Conservation (phyloP, 2,329 filamentous ascomycete genomes). For the Cladosporium sp. region DNA sequence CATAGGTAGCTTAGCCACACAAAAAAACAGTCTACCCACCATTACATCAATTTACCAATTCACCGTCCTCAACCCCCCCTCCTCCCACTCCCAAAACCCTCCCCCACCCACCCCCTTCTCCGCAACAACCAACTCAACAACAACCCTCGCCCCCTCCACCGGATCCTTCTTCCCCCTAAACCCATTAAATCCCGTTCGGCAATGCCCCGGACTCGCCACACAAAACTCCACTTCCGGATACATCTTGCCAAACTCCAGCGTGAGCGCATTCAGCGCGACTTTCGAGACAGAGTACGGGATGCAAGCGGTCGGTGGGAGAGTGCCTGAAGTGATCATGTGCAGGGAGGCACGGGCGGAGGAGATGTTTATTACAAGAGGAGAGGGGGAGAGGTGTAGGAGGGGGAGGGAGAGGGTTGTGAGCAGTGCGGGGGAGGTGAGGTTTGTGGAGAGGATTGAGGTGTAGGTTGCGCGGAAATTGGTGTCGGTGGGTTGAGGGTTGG, state of each 20-base stretch:
- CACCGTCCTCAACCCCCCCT: conserved; percentile 20
- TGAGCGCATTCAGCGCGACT: conserved; percentile 29
- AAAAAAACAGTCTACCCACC: too few relatives aligned
- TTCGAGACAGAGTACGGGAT: conserved; percentile 30
- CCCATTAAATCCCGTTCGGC: conserved; percentile 31
- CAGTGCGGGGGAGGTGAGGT: conserved; percentile 48
- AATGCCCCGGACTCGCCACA: conserved; percentile 27
- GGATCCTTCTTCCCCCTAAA: conserved; percentile 28
- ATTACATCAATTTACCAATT: conserved; percentile 19
- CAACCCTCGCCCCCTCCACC: conserved; percentile 25
- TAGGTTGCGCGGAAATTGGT: conserved; percentile 36
- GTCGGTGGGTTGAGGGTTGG: conserved; percentile 31
- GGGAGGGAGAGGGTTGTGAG: conserved; percentile 35
- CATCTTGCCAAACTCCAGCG: conserved; percentile 26
- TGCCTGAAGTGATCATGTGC: conserved; percentile 23
- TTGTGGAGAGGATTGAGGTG: conserved; percentile 41
- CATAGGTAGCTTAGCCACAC: not conserved
- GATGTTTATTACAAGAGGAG: conserved; percentile 38
- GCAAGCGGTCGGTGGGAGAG: conserved; percentile 33
- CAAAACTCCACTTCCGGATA: conserved; percentile 23
- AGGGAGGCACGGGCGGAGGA: conserved; percentile 36
- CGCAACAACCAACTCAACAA: conserved; percentile 24
- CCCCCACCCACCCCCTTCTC: conserved; percentile 21
- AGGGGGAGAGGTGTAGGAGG: conserved; percentile 28
- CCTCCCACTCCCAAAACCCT: conserved; percentile 27